Evolutionary conservation across 176 grass and related monocot genomes (phyloP), one percentile per base, ranked within the genome.

Genomic region (Musa beccarii): DNA sequence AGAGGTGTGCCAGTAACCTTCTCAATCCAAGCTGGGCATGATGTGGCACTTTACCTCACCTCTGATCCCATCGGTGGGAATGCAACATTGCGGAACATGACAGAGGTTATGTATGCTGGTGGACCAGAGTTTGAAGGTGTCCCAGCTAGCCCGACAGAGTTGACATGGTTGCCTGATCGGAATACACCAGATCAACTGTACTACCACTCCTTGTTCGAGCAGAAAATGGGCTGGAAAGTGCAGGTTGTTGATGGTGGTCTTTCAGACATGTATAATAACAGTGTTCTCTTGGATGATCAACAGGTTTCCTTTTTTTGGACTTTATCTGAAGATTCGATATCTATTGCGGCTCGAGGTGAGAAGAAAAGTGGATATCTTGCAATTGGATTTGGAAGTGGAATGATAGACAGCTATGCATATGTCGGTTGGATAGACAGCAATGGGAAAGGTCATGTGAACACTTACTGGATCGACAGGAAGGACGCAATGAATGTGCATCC

Each of bases 1-100:
- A 87, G 95, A 52, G 95, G 95, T 69, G 95, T 91, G 52, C 90
- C 90, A n/a, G 88, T 98, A 73, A 91, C 86, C 24, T 98, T 98
- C 78, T 98, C 95, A 24, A 19, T 98, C 34, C 83, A 93, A 88
- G 95, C 95, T 1, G 88, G 95, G 1, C 95, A 98, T 77, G 95
- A 91, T 68, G 88, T 85, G 43, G 88, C 95, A 1, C 61, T 98
- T 69, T 98, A 98, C 81, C 81, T 98, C 64, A 98, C 95, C 11
- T 98, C 95, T 0, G 88, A 89, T 25, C 76, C 88, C 11, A 73
- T 99, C 4, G 95, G 90, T 55, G 90, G 90, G 28, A 99, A 94
- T 78, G 95, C 90, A 77, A 94, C 95, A 15, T 73, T 85, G 21
- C 83, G 86, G 53, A 94, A 99, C 66, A 17, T 52, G 14, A 75